Conservation (phyloP, 1,284 basidiomycete genomes). For the Fomitopsis pinicola region DNA sequence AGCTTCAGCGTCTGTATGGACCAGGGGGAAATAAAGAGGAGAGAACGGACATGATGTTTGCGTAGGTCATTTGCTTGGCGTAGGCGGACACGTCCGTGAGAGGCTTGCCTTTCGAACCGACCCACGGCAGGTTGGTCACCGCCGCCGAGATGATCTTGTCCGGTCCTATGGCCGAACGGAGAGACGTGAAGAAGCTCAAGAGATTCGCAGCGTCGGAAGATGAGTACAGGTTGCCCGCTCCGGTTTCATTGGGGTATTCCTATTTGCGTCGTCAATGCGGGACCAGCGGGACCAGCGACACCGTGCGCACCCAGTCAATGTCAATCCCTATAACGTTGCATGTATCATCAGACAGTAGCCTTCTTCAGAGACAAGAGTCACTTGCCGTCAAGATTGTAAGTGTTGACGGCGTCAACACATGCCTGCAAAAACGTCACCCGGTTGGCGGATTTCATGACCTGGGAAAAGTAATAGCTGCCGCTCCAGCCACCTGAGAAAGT, state of each 20-base stretch:
- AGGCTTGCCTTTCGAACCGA: constrained; percentile 60
- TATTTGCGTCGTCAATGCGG: background rate
- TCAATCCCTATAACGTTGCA: background rate
- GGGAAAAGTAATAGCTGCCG: constrained; percentile 61
- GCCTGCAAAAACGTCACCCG: constrained; percentile 58
- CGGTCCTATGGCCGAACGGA: constrained; percentile 50
- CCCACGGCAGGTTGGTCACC: constrained; percentile 66
- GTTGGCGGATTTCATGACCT: constrained; percentile 46
- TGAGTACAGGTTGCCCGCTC: constrained; percentile 61
- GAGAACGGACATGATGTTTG: constrained; percentile 56
- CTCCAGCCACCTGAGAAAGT: constrained; percentile 42
- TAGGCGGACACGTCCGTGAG: constrained; percentile 63
- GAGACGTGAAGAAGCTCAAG: constrained; percentile 55
- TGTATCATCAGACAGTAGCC: background rate
- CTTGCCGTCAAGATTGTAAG: constrained; percentile 60
- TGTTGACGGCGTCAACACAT: constrained; percentile 53
- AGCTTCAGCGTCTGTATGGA: background rate
- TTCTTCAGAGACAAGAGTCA: background rate
- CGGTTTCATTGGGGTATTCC: constrained; percentile 73
- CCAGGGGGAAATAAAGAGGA: background rate
- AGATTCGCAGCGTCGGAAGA: constrained; percentile 64
- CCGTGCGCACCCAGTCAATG: background rate
- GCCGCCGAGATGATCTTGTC: constrained; percentile 69
- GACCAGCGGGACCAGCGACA: background rate
- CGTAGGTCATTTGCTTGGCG: constrained; percentile 63